These are phyloP conservation scores for Ogataea ramenticola DNA, from an alignment of 805 yeast genomes.

Conservation along the genomic window DNA sequence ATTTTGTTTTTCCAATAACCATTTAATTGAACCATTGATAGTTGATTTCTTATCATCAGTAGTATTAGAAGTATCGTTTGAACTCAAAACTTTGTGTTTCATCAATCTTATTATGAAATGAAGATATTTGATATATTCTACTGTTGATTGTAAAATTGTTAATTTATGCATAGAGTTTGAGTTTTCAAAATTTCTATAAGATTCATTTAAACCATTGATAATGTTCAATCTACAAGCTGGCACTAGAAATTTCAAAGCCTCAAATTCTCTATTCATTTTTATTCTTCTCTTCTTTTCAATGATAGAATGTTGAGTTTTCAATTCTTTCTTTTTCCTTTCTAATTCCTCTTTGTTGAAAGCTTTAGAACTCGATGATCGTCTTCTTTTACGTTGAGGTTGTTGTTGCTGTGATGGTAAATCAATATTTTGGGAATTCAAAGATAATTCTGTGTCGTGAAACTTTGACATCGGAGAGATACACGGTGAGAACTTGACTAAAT, in stretches of 20 bases:
- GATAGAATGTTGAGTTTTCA: conserved; percentile 60
- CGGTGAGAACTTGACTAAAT: conserved; percentile 21
- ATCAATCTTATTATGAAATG: conserved; percentile 52
- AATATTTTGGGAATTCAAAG: not conserved
- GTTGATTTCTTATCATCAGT: conserved; percentile 5
- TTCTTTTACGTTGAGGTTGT: conserved; percentile 3
- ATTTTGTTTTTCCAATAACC: conserved; percentile 28
- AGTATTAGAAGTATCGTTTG: conserved; percentile 5
- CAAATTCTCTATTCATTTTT: conserved; percentile 77
- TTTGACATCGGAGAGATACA: conserved; percentile 26
- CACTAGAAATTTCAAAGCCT: conserved; percentile 65
- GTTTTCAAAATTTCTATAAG: conserved; percentile 19
- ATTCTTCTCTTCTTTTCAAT: conserved; percentile 75
- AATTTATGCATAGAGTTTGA: conserved; percentile 58
- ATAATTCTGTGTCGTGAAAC: conserved; percentile 6
- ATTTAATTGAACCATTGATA: conserved; percentile 16
- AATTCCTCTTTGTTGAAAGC: conserved; percentile 21
- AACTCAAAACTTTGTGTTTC: conserved; percentile 32
- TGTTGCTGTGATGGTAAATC: not conserved
- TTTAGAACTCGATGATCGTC: conserved; percentile 23
- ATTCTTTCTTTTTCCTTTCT: conserved; percentile 37
- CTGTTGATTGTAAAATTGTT: conserved; percentile 75
- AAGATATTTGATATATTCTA: conserved; percentile 67
- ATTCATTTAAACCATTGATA: conserved; percentile 17
- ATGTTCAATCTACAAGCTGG: conserved; percentile 66